Conservation (phyloP, 139 green algal genomes). For the Chlamydomonas incerta region DNA sequence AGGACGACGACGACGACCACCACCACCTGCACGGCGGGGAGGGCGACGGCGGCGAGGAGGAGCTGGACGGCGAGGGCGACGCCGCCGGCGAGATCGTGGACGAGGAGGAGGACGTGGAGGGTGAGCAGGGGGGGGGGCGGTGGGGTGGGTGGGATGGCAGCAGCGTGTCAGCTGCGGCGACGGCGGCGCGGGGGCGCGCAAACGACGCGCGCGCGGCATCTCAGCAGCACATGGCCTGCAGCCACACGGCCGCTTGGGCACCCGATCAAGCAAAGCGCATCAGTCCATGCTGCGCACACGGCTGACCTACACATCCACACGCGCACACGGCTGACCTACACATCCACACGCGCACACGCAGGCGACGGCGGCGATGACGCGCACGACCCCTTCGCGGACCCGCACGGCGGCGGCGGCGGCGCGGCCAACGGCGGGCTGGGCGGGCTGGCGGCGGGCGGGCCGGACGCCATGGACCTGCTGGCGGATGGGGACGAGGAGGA, state of each 20-base stretch:
- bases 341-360: no score
- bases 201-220: no score
- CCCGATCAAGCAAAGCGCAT: no score
- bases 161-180: no score
- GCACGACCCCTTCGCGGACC: conserved; percentile 33
- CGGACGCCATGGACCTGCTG: conserved; percentile 7
- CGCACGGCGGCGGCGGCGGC: background rate
- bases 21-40: background rate
- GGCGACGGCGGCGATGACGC: background rate
- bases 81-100: conserved; percentile 43
- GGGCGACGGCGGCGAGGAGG: background rate
- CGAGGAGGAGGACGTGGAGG: conserved; percentile 48
- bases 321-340: no score
- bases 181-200: no score
- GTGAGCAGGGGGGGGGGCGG: background rate
- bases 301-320: no score
- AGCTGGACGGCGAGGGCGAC: conserved; percentile 17
- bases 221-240: no score
- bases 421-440: conserved; percentile 18
- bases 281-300: no score
- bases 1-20: background rate
- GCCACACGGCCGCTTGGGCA: no score
- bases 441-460: background rate
- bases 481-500: background rate
- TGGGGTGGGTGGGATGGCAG: background rate